phyloP scores from a whole-genome alignment of 305 asterid genomes.

The Fraxinus albicans region DNA sequence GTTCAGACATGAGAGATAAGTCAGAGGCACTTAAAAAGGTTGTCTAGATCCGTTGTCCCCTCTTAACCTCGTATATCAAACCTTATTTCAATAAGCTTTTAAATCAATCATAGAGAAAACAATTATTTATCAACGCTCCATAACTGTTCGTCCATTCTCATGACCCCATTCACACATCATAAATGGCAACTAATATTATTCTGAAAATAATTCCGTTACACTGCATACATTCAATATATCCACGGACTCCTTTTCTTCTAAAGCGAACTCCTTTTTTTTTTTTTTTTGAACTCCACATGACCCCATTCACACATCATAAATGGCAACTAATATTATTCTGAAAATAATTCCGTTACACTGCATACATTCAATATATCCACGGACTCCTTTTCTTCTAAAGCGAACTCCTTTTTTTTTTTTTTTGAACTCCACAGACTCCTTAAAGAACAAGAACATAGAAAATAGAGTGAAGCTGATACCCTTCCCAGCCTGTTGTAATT shows the following conservation, averaged over 20 bases:
- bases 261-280: no score
- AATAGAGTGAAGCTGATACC: neutral
- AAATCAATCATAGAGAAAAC: neutral
- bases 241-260: no score
- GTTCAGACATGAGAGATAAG: neutral
- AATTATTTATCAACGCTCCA: neutral
- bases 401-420: no score
- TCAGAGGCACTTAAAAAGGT: neutral
- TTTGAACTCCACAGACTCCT: neutral
- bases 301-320: no score
- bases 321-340: neutral
- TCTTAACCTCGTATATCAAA: neutral
- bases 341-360: neutral
- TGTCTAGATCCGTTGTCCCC: neutral
- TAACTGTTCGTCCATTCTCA: neutral
- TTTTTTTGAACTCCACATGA: no score
- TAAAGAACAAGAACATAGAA: neutral
- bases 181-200: no score
- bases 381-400: neutral
- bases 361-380: neutral
- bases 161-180: neutral
- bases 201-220: no score
- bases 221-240: no score
- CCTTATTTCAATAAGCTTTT: neutral
- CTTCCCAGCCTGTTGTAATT: neutral